Evolutionary conservation across 2,329 filamentous ascomycete genomes (phyloP).

Genomic region (Cordyceps cateniannulata): DNA sequence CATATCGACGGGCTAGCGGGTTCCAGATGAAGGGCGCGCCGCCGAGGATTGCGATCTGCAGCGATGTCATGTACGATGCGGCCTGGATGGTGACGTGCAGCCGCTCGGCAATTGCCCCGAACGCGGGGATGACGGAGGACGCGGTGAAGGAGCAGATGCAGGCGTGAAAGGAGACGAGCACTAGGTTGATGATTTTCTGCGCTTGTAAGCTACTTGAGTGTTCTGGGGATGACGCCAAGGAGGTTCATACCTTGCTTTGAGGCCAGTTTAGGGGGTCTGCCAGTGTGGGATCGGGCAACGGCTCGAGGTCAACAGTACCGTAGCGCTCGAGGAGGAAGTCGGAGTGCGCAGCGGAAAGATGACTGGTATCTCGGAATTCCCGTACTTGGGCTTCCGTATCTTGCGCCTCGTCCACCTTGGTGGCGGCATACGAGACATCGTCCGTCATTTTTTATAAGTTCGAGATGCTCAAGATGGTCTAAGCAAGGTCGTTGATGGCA

Average conservation of each 20-base stretch:
- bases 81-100: conserved; percentile 1
- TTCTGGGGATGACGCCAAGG: too few relatives aligned
- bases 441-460: not conserved
- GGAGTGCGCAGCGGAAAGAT: not conserved
- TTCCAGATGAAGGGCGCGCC: not conserved
- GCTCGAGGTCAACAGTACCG: not conserved
- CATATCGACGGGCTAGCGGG: not conserved
- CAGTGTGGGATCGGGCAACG: conserved; percentile 3
- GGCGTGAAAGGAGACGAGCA: not conserved
- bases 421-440: not conserved
- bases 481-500: not conserved
- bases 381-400: not conserved
- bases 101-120: not conserved
- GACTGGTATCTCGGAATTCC: not conserved
- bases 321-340: not conserved
- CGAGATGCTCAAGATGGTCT: not conserved
- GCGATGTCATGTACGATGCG: conserved; percentile 5
- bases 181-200: conserved; percentile 5
- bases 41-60: not conserved
- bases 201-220: not conserved
- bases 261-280: conserved; percentile 8
- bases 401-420: not conserved
- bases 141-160: conserved; percentile 7
- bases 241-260: not conserved
- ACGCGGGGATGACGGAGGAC: conserved; percentile 3